Conservation (phyloP, 345 rosid species). For the Kandelia obovata region DNA sequence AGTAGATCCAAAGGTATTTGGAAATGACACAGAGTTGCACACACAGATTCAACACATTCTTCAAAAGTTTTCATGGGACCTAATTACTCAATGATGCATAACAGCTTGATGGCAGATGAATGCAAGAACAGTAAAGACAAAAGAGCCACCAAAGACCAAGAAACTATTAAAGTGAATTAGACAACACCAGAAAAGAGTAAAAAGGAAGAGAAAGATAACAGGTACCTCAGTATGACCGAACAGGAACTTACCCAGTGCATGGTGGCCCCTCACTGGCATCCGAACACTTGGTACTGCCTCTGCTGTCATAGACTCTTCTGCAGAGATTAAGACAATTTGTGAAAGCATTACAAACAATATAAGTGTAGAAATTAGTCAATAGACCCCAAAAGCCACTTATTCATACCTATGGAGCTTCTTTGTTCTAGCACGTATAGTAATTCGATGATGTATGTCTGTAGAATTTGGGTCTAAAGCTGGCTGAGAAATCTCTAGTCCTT, state of each 20-base stretch:
- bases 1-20: too few species aligned
- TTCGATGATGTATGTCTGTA: slow-evolving; percentile 89
- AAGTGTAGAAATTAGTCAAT: not conserved
- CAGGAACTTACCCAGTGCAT: slow-evolving; percentile 74
- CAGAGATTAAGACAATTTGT: slow-evolving; percentile 18
- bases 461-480: slow-evolving; percentile 95
- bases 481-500: slow-evolving; percentile 93
- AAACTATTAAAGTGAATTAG: not conserved
- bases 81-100: not conserved
- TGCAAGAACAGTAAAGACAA: not conserved
- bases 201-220: too few species aligned
- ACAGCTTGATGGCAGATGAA: not conserved
- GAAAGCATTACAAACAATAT: slow-evolving; percentile 8
- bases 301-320: slow-evolving; percentile 80
- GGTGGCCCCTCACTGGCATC: slow-evolving; percentile 92
- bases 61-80: not conserved
- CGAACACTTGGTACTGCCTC: slow-evolving; percentile 86
- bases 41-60: not conserved
- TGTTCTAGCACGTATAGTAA: slow-evolving; percentile 78
- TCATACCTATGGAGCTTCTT: slow-evolving; percentile 71
- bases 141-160: not conserved
- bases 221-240: not conserved
- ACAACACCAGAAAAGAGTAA: too few species aligned
- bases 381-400: slow-evolving; percentile 8
- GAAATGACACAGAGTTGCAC: too few species aligned